phyloP scores from a whole-genome alignment of 805 yeast species.

The Saccharomyces paradoxus region DNA sequence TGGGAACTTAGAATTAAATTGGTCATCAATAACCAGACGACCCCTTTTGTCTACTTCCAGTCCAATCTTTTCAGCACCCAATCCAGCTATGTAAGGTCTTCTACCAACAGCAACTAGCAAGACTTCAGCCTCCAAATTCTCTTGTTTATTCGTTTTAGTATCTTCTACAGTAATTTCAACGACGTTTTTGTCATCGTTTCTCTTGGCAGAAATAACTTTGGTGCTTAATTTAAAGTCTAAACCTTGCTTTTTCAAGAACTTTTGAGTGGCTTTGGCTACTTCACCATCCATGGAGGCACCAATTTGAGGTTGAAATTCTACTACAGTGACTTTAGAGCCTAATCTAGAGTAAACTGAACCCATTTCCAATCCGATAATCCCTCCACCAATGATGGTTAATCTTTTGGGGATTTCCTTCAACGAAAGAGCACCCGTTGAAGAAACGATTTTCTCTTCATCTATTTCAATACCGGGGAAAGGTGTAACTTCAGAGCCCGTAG shows the following conservation, averaged over 20 bases:
- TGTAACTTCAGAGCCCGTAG: constrained; percentile 97
- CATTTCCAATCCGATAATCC: constrained; percentile 98
- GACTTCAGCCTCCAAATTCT: constrained; percentile 79
- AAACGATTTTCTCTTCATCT: constrained; percentile 94
- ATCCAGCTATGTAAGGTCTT: constrained; percentile 90
- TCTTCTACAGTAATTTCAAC: constrained; percentile 86
- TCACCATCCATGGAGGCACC: constrained; percentile 99
- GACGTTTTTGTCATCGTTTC: constrained; percentile 63
- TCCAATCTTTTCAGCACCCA: constrained; percentile 82
- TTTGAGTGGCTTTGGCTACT: constrained; percentile 84
- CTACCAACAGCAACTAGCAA: constrained; percentile 97
- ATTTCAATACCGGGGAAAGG: constrained; percentile 97
- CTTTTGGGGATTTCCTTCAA: constrained; percentile 87
- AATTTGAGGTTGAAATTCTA: constrained; percentile 82
- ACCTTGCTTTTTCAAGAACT: constrained; percentile 89
- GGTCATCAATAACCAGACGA: constrained; percentile 86
- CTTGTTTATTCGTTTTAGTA: constrained; percentile 76
- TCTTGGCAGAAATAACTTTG: constrained; percentile 78
- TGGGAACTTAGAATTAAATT: constrained; percentile 83
- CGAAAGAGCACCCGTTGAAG: constrained; percentile 86
- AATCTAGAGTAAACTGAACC: constrained; percentile 95
- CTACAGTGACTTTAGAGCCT: constrained; percentile 90
- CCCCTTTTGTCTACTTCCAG: constrained; percentile 88
- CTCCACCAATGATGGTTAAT: constrained; percentile 94
- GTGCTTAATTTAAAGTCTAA: constrained; percentile 86